Evolutionary conservation across 2,329 filamentous ascomycete genomes (phyloP), one percentile per base, ranked within the genome.

Genomic region (Fusarium avenaceum): DNA sequence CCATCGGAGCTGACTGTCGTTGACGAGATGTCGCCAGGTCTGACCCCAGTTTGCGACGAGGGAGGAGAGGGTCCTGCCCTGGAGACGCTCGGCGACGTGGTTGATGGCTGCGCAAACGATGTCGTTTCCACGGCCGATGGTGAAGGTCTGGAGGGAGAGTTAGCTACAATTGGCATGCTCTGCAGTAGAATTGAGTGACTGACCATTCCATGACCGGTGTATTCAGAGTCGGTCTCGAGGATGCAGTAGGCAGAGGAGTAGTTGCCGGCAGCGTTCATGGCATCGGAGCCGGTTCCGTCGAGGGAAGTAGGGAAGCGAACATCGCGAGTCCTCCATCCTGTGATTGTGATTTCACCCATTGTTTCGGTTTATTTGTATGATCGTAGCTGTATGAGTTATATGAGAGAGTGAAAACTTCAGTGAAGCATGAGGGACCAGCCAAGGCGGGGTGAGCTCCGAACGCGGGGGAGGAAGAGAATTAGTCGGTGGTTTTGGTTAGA

Each of bases 161-260:
- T 15, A 67, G 57, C 19, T 11, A 30, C 33, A 22, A 17, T 26
- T 56, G 7, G 26, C 22, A 32, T 6, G 1, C 1, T 2, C 4
- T 20, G 3, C 7, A 4, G 39, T 8, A 14, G 3, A 17, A 46
- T 57, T 47, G 26, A 13, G 11, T 20, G 10, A 53, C 74, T 63
- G 77, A 92, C 90, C 92, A 95, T 95, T 75, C 92, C 92, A 76
- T 96, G 92, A 15, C 92, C 92, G 2, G 85, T 85, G 75, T 86
- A 86, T 13, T 85, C 76, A 1, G 91, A 90, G 77, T 96, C 91
- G 1, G 94, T 97, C 76, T 93, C 83, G 48, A 97, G 83, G 74
- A 97, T 95, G 79, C 93, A 97, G 84, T 97, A 97, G n/a, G 94
- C 94, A 14, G 94, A 86, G 2, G 93, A 97, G 82, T 97, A 97